Base-by-base conservation (phyloP, 495 filamentous ascomycete species). In the Aspergillus hancockii region DNA sequence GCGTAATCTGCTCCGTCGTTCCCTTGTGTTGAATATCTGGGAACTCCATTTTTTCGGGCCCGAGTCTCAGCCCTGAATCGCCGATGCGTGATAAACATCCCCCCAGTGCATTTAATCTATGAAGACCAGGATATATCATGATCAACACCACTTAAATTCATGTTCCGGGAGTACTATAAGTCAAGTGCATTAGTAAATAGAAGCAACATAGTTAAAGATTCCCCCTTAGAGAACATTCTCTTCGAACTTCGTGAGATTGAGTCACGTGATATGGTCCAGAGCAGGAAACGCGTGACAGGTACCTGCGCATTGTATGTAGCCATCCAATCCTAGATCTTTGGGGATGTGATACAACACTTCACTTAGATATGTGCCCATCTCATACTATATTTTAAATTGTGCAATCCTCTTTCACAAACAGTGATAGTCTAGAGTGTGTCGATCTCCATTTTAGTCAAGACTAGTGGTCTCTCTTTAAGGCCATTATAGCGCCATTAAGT, bases 61-160 rank as follows among this genome's bases (percentile, higher is more conserved):
- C 49, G 49, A 52, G 49, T 52, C 49, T 52, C 49, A 52, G 49
- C 49, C 49, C 19, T 52, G 32, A 52, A 52, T 18, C 32, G 2
- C 28, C 28, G 25, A 52, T 19, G 28, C 31, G 9, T 4, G 43
- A 23, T 47, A 16, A 19, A 14, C 40, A 21, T 4, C 19, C 13
- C 14, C 38, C 5, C 38, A 41, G n/a, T 28, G 25, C 25, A 28
- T 28, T 28, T 28, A 28, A n/a, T n/a, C n/a, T n/a, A n/a, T n/a
- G n/a, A 10, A n/a, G 36, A 40, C 12, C 36, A n/a, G 12, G 16
- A 40, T 10, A n/a, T 40, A 28, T 40, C 36, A 9, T 45, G 16
- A 45, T 19, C 41, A 3, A 45, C 41, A 19, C 14, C 41, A 21
- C 41, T 8, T 2, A 14, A 2, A 45, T 45, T 45, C n/a, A 45